A percentile compares a stretch with the other conserved stretches of the same genome.
Conservation (phyloP, 768 basidiomycete species). For the Russula sp. region DNA sequence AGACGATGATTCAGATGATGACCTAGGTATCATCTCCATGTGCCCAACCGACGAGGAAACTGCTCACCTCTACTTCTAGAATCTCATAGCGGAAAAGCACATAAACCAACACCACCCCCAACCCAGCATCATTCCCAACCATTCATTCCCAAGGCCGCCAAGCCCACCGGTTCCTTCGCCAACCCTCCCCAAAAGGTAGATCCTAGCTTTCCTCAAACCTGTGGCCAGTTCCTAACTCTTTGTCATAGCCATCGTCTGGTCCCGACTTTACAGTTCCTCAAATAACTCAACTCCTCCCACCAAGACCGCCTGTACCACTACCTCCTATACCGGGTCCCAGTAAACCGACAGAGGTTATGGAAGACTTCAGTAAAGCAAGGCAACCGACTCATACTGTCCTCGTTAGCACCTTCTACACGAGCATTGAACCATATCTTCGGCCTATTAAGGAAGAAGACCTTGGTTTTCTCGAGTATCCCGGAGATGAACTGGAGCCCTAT, state of each 20-base stretch:
- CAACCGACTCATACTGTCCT: constrained; percentile 60
- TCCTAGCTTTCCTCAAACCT: neutral
- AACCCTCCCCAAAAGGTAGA: constrained; percentile 51
- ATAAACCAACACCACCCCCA: constrained; percentile 48
- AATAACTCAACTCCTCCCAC: constrained; percentile 48
- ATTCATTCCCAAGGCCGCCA: constrained; percentile 53
- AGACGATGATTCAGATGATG: constrained; percentile 68
- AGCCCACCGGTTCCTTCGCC: constrained; percentile 46
- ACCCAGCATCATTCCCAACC: constrained; percentile 40
- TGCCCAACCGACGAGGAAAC: constrained; percentile 12
- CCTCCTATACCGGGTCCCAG: constrained; percentile 77
- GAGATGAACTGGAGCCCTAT: constrained; percentile 87
- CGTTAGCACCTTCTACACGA: constrained; percentile 78
- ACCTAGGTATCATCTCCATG: constrained; percentile 46
- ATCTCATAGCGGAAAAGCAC: constrained; percentile 42
- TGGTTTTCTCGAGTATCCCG: constrained; percentile 86
- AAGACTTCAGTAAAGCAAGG: constrained; percentile 87
- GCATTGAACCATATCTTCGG: constrained; percentile 87
- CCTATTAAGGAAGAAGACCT: constrained; percentile 92
- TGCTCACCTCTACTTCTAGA: constrained; percentile 19
- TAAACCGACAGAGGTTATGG: constrained; percentile 74
- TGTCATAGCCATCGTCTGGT: constrained; percentile 38
- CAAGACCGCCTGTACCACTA: constrained; percentile 60
- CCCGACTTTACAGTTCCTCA: constrained; percentile 64
- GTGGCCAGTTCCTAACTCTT: constrained; percentile 8